Base-by-base conservation (phyloP, 169 alveolate genomes). In the Eimeria praecox region DNA sequence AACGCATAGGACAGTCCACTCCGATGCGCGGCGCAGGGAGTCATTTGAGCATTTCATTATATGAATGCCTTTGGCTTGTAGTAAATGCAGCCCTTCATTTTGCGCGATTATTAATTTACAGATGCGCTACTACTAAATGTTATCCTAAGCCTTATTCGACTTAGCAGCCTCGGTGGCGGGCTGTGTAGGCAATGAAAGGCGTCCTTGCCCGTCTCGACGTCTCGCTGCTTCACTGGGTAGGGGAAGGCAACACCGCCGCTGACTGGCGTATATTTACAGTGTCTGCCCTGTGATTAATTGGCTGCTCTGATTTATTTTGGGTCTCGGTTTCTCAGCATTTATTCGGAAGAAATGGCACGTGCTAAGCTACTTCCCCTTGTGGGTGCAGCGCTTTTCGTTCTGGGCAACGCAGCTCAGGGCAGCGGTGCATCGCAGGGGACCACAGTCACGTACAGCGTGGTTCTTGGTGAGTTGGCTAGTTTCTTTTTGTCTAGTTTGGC, bases 331-430 rank as follows among this genome's bases (percentile, higher is more conserved):
- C 14, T 59, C 8, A 66, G 24, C 40, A 10, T 66, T 42, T 8
- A 30, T 30, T 66, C 77, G 42, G 77, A 16, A 4, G 24, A 66
- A 66, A 66, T 66, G 77, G 77, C 77, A 66, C 77, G 16, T 66
- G 77, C 24, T 20, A 66, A 30, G 8, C 22, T 66, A 66, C 77
- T 66, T 30, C 77, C 77, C 18, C 42, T 66, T 4, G n/a, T 66
- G 9, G 77, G 77, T 14, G 77, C 77, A 30, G 18, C 77, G 77
- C 77, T 66, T 22, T 66, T 27, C 77, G 77, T 66, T 20, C 42
- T 66, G 42, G 77, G 77, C 77, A 66, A 66, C 18, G 20, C 77
- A 30, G 77, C 77, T n/a, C 77, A 27, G 77, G 77, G 77, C 44
- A 30, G 30, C 9, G 77, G 42, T 20, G 77, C 77, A 66, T 2